These are phyloP conservation scores for Lactifluus echinatus DNA, from an alignment of 768 basidiomycete species.

Conservation along the genomic window DNA sequence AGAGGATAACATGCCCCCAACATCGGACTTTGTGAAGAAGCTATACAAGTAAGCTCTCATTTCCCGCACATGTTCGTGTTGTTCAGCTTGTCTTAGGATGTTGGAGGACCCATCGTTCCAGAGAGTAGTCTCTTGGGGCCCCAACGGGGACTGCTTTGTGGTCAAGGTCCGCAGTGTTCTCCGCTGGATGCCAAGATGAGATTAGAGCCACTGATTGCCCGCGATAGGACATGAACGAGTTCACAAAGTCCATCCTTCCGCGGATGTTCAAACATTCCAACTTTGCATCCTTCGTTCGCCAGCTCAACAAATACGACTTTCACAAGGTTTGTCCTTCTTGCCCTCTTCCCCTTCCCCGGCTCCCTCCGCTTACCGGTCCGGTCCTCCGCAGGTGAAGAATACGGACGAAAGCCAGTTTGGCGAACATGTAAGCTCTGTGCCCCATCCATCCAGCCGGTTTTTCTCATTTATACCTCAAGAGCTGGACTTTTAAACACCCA, in stretches of 20 bases:
- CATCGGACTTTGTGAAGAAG: slow-evolving; percentile 91
- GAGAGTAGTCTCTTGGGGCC: slow-evolving; percentile 75
- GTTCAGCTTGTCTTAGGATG: slow-evolving; percentile 47
- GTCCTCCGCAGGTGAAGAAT: slow-evolving; percentile 56
- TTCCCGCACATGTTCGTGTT: background rate
- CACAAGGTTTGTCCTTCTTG: slow-evolving; percentile 56
- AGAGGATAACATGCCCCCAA: slow-evolving; percentile 78
- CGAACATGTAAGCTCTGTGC: slow-evolving; percentile 38
- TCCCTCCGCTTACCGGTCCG: slow-evolving; percentile 14
- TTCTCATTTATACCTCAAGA: slow-evolving; percentile 22
- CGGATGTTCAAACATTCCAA: slow-evolving; percentile 95
- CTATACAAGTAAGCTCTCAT: slow-evolving; percentile 64
- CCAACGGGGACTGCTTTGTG: slow-evolving; percentile 80
- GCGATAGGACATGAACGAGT: slow-evolving; percentile 83
- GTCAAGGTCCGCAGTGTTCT: slow-evolving; percentile 45
- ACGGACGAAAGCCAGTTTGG: slow-evolving; percentile 70
- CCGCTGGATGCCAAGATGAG: slow-evolving; percentile 5
- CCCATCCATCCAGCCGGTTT: slow-evolving; percentile 23
- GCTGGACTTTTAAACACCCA: slow-evolving; percentile 47
- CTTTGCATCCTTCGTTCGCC: slow-evolving; percentile 86
- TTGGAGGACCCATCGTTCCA: slow-evolving; percentile 70
- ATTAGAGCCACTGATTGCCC: slow-evolving; percentile 9
- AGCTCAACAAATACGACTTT: slow-evolving; percentile 95
- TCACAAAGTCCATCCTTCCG: slow-evolving; percentile 82
- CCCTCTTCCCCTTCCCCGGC: slow-evolving; percentile 3